Conservation (phyloP, 2,329 filamentous ascomycete genomes). For the Paecilomyces sp. region DNA sequence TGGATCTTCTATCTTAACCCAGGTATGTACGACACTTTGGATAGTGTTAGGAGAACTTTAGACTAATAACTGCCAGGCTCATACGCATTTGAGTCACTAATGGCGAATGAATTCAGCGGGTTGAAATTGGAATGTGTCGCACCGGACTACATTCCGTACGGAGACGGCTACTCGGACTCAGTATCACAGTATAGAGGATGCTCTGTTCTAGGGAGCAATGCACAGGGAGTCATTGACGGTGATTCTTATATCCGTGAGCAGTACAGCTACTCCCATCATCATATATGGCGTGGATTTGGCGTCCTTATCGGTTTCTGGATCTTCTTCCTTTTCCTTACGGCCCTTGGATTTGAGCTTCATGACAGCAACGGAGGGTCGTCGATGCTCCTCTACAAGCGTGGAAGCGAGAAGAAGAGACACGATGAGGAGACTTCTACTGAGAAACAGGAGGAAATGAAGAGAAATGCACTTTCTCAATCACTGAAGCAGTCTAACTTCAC, state of each 20-base stretch:
- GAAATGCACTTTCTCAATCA: conserved; percentile 35
- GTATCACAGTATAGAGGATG: conserved; percentile 21
- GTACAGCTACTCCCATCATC: conserved; percentile 47
- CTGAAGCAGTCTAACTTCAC: conserved; percentile 65
- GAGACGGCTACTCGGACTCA: conserved; percentile 29
- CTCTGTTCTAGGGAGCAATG: conserved; percentile 22
- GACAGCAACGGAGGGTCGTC: conserved; percentile 24
- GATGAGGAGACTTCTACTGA: background rate
- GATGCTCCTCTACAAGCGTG: conserved; percentile 25
- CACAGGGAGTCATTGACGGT: conserved; percentile 37
- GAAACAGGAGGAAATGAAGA: conserved; percentile 30
- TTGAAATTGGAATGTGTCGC: conserved; percentile 47
- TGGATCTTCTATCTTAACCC: conserved; percentile 60
- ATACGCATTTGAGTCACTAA: conserved; percentile 60
- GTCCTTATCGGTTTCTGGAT: conserved; percentile 69
- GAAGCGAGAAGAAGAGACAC: conserved; percentile 14
- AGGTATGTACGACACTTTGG: conserved; percentile 20
- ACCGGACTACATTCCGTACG: conserved; percentile 41
- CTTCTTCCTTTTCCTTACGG: conserved; percentile 67
- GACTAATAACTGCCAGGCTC: conserved; percentile 25
- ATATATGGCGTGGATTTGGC: conserved; percentile 66
- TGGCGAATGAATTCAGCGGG: conserved; percentile 62
- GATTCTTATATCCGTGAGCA: conserved; percentile 47
- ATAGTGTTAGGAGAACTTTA: background rate
- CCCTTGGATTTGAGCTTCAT: conserved; percentile 62